These are phyloP conservation scores for Podaxis sp. DNA, from an alignment of 768 basidiomycete species.

Conservation along the genomic window DNA sequence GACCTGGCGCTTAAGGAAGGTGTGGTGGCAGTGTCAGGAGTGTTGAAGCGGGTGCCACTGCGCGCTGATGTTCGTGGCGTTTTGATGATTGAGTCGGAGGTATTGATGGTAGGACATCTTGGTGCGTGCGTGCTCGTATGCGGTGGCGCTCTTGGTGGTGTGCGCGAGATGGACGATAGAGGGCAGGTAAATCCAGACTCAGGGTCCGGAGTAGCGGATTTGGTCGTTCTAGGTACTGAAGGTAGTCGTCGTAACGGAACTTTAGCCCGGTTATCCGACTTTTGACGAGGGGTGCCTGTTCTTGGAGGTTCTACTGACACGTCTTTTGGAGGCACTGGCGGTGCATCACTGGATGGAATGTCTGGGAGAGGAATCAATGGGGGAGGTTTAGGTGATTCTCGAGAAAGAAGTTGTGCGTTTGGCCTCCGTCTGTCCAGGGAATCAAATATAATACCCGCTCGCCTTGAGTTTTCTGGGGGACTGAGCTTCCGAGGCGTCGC, in stretches of 20 bases:
- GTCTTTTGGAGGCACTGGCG: background rate
- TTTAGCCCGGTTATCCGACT: background rate
- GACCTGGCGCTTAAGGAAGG: background rate
- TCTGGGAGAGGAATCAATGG: conserved; percentile 4
- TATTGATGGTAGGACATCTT: background rate
- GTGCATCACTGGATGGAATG: background rate
- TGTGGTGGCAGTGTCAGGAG: background rate
- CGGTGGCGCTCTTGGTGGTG: background rate
- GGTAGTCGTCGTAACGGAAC: background rate
- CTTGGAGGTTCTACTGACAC: background rate
- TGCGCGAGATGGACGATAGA: background rate
- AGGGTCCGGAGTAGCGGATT: background rate
- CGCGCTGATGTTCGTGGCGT: background rate
- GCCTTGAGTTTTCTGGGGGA: background rate
- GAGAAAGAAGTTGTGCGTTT: background rate
- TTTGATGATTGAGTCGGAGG: background rate
- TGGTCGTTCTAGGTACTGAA: background rate
- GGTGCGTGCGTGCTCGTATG: background rate
- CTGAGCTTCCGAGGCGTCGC: background rate
- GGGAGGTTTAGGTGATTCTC: background rate
- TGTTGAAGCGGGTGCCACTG: background rate
- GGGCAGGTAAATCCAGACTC: background rate
- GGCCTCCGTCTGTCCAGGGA: background rate
- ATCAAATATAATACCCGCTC: background rate
- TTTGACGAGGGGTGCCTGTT: background rate